Conservation (phyloP, 805 yeast genomes). For the Candida maris region DNA sequence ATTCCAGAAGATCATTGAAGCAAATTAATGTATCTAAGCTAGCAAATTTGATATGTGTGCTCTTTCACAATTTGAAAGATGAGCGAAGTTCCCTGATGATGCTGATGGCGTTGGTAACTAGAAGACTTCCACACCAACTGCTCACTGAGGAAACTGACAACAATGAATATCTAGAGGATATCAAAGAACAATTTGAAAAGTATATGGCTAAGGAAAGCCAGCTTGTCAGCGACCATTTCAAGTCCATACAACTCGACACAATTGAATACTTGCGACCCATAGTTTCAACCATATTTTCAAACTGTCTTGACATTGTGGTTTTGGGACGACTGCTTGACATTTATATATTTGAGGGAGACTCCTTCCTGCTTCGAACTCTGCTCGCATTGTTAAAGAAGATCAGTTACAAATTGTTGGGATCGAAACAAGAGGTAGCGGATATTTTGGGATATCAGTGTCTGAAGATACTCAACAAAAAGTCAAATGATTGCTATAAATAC, state of each 20-base stretch:
- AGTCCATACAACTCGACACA: constrained; percentile 38
- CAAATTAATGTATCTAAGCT: constrained; percentile 12
- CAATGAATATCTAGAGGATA: constrained; percentile 33
- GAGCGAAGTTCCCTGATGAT: constrained; percentile 23
- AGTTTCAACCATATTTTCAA: constrained; percentile 43
- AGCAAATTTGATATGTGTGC: constrained; percentile 25
- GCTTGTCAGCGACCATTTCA: constrained; percentile 48
- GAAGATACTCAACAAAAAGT: constrained; percentile 21
- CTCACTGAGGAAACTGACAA: constrained; percentile 7
- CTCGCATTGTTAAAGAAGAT: constrained; percentile 50
- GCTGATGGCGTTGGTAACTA: constrained; percentile 23
- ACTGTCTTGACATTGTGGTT: constrained; percentile 43
- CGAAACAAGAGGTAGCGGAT: constrained; percentile 42
- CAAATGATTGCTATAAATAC: constrained; percentile 29
- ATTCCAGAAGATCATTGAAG: constrained; percentile 5
- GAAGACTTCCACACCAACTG: constrained; percentile 25
- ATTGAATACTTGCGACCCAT: constrained; percentile 41
- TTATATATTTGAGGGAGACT: constrained; percentile 58
- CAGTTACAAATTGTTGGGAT: constrained; percentile 51
- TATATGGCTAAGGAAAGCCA: constrained; percentile 44
- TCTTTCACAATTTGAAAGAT: constrained; percentile 24
- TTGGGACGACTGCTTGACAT: constrained; percentile 53
- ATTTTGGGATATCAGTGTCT: constrained; percentile 36
- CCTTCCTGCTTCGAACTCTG: constrained; percentile 47
- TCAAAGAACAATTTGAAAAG: constrained; percentile 44